Evolutionary conservation across 495 filamentous ascomycete species (phyloP), one percentile per base, ranked within the genome.

Genomic region (Lasiosphaeria hispida): DNA sequence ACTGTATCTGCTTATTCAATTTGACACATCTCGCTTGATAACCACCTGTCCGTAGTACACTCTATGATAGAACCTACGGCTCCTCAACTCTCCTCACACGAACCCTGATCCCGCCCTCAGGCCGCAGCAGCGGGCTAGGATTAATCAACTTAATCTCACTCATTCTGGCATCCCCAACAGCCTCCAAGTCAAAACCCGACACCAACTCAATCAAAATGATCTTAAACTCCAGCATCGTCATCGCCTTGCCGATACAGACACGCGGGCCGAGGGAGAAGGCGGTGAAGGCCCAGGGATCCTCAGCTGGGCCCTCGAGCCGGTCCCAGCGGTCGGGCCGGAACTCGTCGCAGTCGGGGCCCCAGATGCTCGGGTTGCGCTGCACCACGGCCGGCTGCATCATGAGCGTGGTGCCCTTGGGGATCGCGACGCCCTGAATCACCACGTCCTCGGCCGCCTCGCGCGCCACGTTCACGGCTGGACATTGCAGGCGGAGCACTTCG

Each of bases 281-380:
- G 0, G 48, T 14, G 38, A 59, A 52, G 1, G 56, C 56, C 8
- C 41, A 23, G 9, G 47, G 35, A 14, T 51, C 47, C 2, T 7
- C 23, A 4, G 33, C 18, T 30, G n/a, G 13, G 14, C 48, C 48
- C 3, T 52, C 48, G 34, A 55, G 44, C 0, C 10, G 4, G 17
- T 71, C 68, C 74, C 74, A 76, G 9, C 74, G 65, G 37, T 69
- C 64, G 6, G 72, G 74, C 44, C 67, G 37, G 51, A 76, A 72
- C 19, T 17, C 56, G 1, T 42, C 53, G 7, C 59, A 71, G 54
- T 65, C 61, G 1, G 54, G 17, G 0, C 72, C 74, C 74, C 74
- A 76, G 50, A 75, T 55, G 3, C 5, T 15, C 3, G 64, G 63
- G 52, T 70, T 63, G 13, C 56, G 57, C 35, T 72, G 65, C 9